Base-by-base conservation (phyloP, 768 basidiomycete species). In the Trametes villosa region DNA sequence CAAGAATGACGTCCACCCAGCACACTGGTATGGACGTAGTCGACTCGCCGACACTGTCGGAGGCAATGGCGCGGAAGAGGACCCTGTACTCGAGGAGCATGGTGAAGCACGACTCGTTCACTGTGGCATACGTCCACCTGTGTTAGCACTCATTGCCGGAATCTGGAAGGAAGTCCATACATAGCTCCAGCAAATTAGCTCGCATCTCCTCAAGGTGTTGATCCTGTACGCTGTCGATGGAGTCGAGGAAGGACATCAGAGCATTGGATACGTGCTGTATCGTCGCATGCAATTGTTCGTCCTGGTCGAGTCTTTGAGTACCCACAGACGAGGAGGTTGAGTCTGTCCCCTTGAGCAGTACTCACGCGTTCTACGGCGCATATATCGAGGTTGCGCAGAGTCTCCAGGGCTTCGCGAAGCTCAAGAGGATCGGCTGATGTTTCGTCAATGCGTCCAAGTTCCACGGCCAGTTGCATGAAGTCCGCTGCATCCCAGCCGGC, bases 1-100 rank as follows among this genome's bases (percentile, higher is more conserved):
- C 80, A 24, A 92, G 68, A 8, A 90, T 56, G 48, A 81, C 74
- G 58, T 92, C 89, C 11, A 84, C 83, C 86, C 87, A 91, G 66
- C 84, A 90, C 52, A 86, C 73, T n/a, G 81, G 60, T 13, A 77
- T 69, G 3, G 71, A 56, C n/a, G 72, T 42, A 33, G 68, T 49
- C 33, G 71, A 22, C 0, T 13, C 47, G 4, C 47, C n/a, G 57
- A 63, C 13, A 62, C 57, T 4, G 63, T 30, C n/a, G 71, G 76
- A 70, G 12, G 80, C 83, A 47, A 83, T 74, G 30, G 60, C 45
- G 53, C 80, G 82, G 65, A 85, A 84, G 36, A 78, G 70, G 50
- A 70, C 76, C 58, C 89, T 78, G 57, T 83, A 80, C 36, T 76
- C 75, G 62, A 91, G 86, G 22, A 91, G 69, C 30, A 74, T 61